Conservation (phyloP, 176 grass and related monocot genomes). For the Saccharum spontaneum region DNA sequence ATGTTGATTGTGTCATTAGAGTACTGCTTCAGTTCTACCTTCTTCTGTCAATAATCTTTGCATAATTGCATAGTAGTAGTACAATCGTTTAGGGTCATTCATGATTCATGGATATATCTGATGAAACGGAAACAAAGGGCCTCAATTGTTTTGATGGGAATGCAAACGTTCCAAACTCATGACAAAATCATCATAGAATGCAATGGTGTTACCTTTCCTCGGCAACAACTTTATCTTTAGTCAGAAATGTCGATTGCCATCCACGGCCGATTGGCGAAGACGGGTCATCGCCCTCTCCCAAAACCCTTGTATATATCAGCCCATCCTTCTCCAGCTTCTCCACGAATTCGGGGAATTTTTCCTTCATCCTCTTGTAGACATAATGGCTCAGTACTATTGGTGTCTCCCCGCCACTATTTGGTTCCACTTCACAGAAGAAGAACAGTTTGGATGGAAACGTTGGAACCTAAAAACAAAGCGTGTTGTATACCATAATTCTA, state of each 20-base stretch:
- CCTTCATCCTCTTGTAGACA: constrained; percentile 76
- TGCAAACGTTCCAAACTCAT: background rate
- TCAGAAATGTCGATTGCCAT: constrained; percentile 94
- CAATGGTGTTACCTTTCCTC: constrained; percentile 64
- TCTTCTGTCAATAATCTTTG: too few species aligned
- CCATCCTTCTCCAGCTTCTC: constrained; percentile 74
- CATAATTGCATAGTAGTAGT: too few species aligned
- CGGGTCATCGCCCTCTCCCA: constrained; percentile 86
- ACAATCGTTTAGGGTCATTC: background rate
- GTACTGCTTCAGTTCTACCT: too few species aligned
- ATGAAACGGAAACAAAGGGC: background rate
- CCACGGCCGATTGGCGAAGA: constrained; percentile 94
- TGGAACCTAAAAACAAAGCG: constrained; percentile 53
- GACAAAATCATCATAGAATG: background rate
- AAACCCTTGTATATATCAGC: constrained; percentile 71
- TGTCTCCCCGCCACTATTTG: constrained; percentile 71
- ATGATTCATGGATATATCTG: background rate
- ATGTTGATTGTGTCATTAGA: too few species aligned
- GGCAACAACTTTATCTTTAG: constrained; percentile 63
- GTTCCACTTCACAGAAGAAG: constrained; percentile 93
- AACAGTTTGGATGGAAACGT: constrained; percentile 83
- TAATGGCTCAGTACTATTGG: constrained; percentile 81
- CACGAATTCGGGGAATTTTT: constrained; percentile 67
- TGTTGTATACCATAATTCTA: background rate
- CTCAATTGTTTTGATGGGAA: background rate